Base-by-base conservation (phyloP, 106 monocot genomes). In the Allium cepa region DNA sequence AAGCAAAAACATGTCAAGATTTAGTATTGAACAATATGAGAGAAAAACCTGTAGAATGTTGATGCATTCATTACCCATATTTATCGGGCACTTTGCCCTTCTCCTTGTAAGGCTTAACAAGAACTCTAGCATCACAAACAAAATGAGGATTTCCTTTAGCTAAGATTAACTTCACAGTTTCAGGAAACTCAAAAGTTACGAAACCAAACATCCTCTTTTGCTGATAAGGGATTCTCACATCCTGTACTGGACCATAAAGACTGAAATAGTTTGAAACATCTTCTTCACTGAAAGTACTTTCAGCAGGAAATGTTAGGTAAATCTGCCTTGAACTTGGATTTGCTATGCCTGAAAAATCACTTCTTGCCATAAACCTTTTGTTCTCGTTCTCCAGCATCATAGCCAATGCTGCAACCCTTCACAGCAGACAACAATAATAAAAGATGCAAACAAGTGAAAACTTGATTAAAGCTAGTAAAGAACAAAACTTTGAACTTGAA, bases 251-350 rank as follows among this genome's bases (percentile, higher is more conserved):
- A 11, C 53, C 53, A 55, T 55, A 55, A 55, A 55, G 36, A 36
- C 93, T 94, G 82, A 94, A 94, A 71, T 94, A 94, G 69, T 87
- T 94, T 48, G 90, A 90, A 47, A 94, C 93, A 55, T 94, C 93
- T 63, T 94, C 93, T 77, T 94, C 93, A 15, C 84, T 64, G 81
- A 94, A 94, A 8, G 86, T 87, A 72, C 93, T 94, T 59, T 94
- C 93, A 0, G 93, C 93, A 9, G 93, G 93, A 65, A 94, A 94
- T 22, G 93, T 94, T 36, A 94, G 60, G 76, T 94, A 94, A 78
- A 94, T 94, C 79, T 94, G 93, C 59, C 89, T 70, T 13, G 93
- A 86, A 8, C 89, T 75, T 0, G 93, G 93, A 71, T 90, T 94
- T 64, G 77, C 74, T 55, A 82, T 67, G 27, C 64, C 77, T 5